Percentiles rank a stretch among this genome's conserved stretches.
phyloP scores from a whole-genome alignment of 441 rosid genomes.

The Populus hybrid region DNA sequence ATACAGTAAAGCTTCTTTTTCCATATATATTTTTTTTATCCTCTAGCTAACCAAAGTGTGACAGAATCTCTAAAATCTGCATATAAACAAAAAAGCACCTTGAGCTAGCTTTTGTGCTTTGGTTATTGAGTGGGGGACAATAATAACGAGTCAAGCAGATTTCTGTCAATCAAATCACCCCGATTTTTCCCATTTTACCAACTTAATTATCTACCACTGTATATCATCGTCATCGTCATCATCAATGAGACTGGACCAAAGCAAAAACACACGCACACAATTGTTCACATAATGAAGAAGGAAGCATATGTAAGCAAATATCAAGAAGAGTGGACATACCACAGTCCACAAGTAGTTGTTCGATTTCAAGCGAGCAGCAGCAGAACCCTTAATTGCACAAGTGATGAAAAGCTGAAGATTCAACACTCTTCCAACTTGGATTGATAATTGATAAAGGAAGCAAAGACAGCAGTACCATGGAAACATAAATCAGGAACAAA shows the following conservation, averaged over 20 bases:
- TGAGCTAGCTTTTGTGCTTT: conserved; percentile 22
- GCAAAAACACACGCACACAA: neutral
- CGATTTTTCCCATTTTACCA: conserved; percentile 3
- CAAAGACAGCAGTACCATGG: neutral
- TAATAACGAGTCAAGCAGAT: conserved; percentile 31
- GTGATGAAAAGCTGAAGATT: neutral
- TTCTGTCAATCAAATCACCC: conserved; percentile 36
- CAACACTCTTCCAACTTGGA: neutral
- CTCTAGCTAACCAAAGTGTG: conserved; percentile 7
- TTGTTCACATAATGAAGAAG: neutral
- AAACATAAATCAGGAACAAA: neutral
- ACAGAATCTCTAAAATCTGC: conserved; percentile 20
- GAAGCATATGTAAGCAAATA: neutral
- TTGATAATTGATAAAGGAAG: neutral
- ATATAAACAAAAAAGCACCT: conserved; percentile 13
- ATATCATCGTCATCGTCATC: neutral
- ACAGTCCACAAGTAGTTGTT: conserved; percentile 4
- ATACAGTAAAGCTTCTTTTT: conserved; percentile 20
- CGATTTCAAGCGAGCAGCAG: neutral
- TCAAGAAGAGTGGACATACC: conserved; percentile 14
- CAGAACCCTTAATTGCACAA: neutral
- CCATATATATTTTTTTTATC: neutral
- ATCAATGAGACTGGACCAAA: neutral
- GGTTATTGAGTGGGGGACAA: conserved; percentile 36
- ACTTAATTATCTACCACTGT: conserved; percentile 8